A percentile compares a stretch with the other conserved stretches of the same genome.
phyloP scores from a whole-genome alignment of 306 rosid genomes.

The Mucuna pruriens region DNA sequence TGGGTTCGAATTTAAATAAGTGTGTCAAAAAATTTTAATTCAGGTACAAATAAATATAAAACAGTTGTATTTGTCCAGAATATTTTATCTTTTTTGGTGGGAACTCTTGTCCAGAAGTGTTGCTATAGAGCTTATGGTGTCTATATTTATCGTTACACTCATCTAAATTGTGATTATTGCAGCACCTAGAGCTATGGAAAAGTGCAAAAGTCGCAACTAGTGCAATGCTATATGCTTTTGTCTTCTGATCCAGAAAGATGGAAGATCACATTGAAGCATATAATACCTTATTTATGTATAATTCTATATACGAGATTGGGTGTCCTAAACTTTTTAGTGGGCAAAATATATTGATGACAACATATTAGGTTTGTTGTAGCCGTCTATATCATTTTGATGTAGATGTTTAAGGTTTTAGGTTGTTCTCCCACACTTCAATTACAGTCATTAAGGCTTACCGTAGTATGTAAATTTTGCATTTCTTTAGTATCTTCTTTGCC shows the following conservation, averaged over 20 bases:
- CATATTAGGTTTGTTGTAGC: slow-evolving; percentile 32
- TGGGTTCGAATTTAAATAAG: too few species aligned
- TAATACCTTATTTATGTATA: slow-evolving; percentile 47
- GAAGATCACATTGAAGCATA: slow-evolving; percentile 33
- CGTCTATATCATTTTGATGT: slow-evolving; percentile 36
- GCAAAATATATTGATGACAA: slow-evolving; percentile 41
- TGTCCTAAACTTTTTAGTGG: slow-evolving; percentile 47
- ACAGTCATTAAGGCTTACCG: slow-evolving; percentile 41
- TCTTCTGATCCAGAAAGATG: slow-evolving; percentile 38
- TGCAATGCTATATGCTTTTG: slow-evolving; percentile 1
- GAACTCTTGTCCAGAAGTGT: not conserved
- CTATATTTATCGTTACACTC: slow-evolving; percentile 1
- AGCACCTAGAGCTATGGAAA: slow-evolving; percentile 97
- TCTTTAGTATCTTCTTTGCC: slow-evolving; percentile 19
- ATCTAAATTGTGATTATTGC: slow-evolving; percentile 40
- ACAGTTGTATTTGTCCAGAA: too few species aligned
- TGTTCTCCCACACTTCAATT: slow-evolving; percentile 30
- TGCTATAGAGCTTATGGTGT: not conserved
- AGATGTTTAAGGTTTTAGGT: slow-evolving; percentile 46
- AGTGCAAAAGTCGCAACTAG: slow-evolving; percentile 73
- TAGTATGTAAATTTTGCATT: slow-evolving; percentile 66
- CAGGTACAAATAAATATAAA: too few species aligned
- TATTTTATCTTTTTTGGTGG: too few species aligned
- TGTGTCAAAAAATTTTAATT: too few species aligned
- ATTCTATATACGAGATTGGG: slow-evolving; percentile 49